phyloP scores from a whole-genome alignment of 805 yeast species.

The Candida koratica region DNA sequence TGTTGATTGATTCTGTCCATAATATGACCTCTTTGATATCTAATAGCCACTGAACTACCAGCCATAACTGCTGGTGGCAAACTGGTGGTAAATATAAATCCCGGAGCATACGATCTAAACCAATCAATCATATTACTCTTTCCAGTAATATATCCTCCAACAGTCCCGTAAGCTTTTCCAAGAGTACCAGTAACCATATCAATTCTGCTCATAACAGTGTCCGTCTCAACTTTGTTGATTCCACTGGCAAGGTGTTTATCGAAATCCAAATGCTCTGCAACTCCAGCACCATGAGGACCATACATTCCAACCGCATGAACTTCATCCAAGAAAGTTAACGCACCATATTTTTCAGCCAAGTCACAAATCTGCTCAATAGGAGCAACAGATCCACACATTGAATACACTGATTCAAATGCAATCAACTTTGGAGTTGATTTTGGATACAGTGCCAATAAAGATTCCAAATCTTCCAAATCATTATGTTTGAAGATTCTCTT shows the following conservation, averaged over 20 bases:
- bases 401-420: conserved; percentile 95
- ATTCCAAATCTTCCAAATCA: conserved; percentile 79
- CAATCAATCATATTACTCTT: conserved; percentile 81
- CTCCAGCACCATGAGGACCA: conserved; percentile 99
- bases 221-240: conserved; percentile 38
- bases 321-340: conserved; percentile 93
- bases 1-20: conserved; percentile 83
- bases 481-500: conserved; percentile 93
- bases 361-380: conserved; percentile 92
- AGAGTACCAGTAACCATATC: conserved; percentile 97
- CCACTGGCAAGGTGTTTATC: conserved; percentile 73
- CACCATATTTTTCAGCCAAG: conserved; percentile 96
- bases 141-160: conserved; percentile 97
- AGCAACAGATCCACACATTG: conserved; percentile 97
- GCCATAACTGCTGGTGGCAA: conserved; percentile 98
- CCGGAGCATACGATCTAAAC: conserved; percentile 95
- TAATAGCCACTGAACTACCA: conserved; percentile 83
- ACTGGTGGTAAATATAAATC: conserved; percentile 94
- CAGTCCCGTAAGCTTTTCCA: conserved; percentile 95
- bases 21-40: conserved; percentile 75
- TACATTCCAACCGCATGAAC: conserved; percentile 99
- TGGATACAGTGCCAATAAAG: conserved; percentile 73
- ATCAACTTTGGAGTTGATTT: conserved; percentile 86
- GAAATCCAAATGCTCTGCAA: conserved; percentile 93
- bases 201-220: conserved; percentile 79